Base-by-base conservation (phyloP, 148 eudicot genomes). In the Talinum fruticosum region DNA sequence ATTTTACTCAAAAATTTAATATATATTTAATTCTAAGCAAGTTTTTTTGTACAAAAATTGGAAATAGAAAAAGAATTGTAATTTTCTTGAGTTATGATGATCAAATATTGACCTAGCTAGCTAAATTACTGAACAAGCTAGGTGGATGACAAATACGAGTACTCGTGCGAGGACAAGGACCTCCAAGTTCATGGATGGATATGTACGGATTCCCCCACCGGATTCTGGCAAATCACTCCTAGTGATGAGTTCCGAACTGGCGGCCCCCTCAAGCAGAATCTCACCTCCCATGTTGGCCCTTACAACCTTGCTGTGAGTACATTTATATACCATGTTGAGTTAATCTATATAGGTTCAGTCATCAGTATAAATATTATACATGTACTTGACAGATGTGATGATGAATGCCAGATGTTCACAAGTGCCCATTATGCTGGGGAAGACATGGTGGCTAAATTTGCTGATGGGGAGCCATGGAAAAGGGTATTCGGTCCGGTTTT, bases 221-320 rank as follows among this genome's bases (percentile, higher is more conserved):
- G 97, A n/a, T 89, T 93, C 78, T 88, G 99, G 97, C 94, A 87
- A 70, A 91, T 95, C 51, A 86, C 88, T 1, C 93, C 97, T 18
- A 87, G 90, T 19, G 87, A 91, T 66, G 99, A 95, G 79, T 95
- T 92, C 74, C 87, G 94, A 49, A 81, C 94, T 15, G 91, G 97
- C 6, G 99, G 99, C 5, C 93, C 96, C 16, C 82, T 84, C 41
- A 95, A 95, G 72, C 97, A 95, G 82, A 89, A 89, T 54, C 90
- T 95, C 73, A 86, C 96, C 36, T 95, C 99, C 62, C 97, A 95
- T 85, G 99, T 93, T 64, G 96, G 94, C 38, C 99, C 99, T 41
- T 78, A 76, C 10, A 82, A 88, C 78, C 87, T 90, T 57, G 90
- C 94, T 59, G 97, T 89, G 78, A 86, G 93, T 81, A 36, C n/a